phyloP scores from a whole-genome alignment of 805 yeast species.

The Sugiyamaella qingdaonensis region DNA sequence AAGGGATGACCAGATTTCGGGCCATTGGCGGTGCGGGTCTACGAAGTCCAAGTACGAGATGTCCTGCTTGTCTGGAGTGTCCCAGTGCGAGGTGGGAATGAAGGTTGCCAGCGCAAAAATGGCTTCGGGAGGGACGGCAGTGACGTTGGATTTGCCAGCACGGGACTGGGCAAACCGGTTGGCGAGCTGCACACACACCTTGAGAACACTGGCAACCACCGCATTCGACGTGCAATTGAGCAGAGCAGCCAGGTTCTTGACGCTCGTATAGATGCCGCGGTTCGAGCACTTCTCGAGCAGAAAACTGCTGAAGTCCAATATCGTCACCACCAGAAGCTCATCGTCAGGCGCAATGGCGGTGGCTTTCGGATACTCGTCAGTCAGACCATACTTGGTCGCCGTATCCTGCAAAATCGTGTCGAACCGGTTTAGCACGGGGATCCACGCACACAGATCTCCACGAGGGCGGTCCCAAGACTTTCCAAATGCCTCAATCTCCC shows the following conservation, averaged over 20 bases:
- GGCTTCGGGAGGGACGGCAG: conserved; percentile 41
- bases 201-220: conserved; percentile 57
- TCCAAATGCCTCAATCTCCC: conserved; percentile 36
- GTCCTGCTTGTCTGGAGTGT: conserved; percentile 23
- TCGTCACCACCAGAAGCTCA: conserved; percentile 43
- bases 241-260: conserved; percentile 55
- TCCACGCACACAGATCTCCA: conserved; percentile 73
- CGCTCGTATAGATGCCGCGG: conserved; percentile 62
- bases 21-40: conserved; percentile 21
- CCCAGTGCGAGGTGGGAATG: conserved; percentile 40
- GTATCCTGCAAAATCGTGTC: conserved; percentile 59
- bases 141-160: conserved; percentile 41
- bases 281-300: conserved; percentile 67
- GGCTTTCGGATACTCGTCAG: conserved; percentile 45
- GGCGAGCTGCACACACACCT: conserved; percentile 54
- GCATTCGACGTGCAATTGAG: conserved; percentile 56
- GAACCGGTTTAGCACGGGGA: conserved; percentile 67
- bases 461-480: conserved; percentile 56
- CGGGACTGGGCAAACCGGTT: conserved; percentile 54
- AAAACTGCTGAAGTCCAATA: conserved; percentile 58
- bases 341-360: conserved; percentile 45
- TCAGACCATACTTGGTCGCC: conserved; percentile 51
- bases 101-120: conserved; percentile 52
- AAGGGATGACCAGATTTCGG: conserved; percentile 23
- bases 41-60: conserved; percentile 26